Evolutionary conservation across 768 basidiomycete genomes (phyloP), one percentile per base, ranked within the genome.

Genomic region (Guyanaporus albipodus): DNA sequence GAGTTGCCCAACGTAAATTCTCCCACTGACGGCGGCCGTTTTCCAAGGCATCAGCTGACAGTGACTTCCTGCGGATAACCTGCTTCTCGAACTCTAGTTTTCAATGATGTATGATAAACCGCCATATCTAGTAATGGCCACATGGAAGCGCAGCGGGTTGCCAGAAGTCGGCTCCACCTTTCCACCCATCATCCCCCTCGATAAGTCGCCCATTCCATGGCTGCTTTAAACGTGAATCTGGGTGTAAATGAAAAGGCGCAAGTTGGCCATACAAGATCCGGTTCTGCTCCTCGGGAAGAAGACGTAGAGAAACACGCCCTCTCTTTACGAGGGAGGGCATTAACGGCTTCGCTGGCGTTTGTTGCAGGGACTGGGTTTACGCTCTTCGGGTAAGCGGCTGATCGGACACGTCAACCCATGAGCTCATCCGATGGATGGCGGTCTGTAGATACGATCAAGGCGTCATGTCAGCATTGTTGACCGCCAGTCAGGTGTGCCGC

Each of bases 391-490:
- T 78, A 53, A 39, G 69, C 52, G 17, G 59, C 27, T 2, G 11
- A 44, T 47, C 18, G 18, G 44, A 44, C 19, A 24, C 18, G 14
- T 40, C 19, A 17, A 26, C 18, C 9, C 11, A 18, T 41, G 36
- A 33, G 26, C 38, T 56, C 35, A 50, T 39, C 15, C n/a, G n/a
- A n/a, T n/a, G 12, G 2, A 21, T 18, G 18, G 22, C 22, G 35
- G 7, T 27, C 12, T 31, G 38, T 21, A 80, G 79, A 22, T 84
- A 83, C 63, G 83, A 84, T 55, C 83, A 84, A 58, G 82, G 82
- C 34, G 83, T 83, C 26, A 82, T 85, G 82, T 77, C 76, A n/a
- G 79, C 81, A 15, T 67, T 83, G 18, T 63, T 85, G 39, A 81
- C 76, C 4, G 75, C 83, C 0, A 66, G 67, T 37, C 74, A 78